Evolutionary conservation across 345 rosid species (phyloP).

Genomic region (Clarkia xantiana): DNA sequence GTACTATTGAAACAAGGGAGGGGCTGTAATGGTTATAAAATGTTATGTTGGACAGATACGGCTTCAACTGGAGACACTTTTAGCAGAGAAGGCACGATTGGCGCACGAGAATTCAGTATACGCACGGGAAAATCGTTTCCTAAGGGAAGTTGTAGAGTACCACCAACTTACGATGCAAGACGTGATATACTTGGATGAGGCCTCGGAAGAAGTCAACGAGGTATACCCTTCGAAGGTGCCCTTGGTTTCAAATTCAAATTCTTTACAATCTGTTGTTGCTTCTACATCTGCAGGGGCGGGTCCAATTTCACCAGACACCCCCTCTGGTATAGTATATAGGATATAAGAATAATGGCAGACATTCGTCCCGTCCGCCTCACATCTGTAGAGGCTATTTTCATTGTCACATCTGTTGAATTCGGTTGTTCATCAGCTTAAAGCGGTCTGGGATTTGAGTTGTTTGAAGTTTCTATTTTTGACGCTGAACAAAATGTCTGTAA

Average conservation of each 20-base stretch:
- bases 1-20: too few species aligned
- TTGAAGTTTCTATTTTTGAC: too few species aligned
- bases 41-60: conserved; percentile 30
- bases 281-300: conserved; percentile 2
- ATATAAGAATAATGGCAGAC: too few species aligned
- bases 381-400: too few species aligned
- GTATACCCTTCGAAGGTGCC: conserved; percentile 53
- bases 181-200: conserved; percentile 80
- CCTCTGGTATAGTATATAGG: too few species aligned
- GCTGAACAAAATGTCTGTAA: too few species aligned
- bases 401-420: too few species aligned
- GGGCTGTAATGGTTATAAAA: too few species aligned
- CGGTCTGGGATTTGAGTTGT: too few species aligned
- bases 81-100: conserved; percentile 88
- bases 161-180: conserved; percentile 97
- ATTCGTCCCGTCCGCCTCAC: too few species aligned
- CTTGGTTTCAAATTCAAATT: conserved; percentile 19
- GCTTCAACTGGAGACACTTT: conserved; percentile 78
- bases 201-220: conserved; percentile 72
- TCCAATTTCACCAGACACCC: too few species aligned
- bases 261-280: conserved; percentile 3
- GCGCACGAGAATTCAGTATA: conserved; percentile 87
- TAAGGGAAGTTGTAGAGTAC: conserved; percentile 87
- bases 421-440: too few species aligned
- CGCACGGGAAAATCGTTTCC: conserved; percentile 76